Percentiles rank a stretch among this genome's conserved stretches.
These are phyloP conservation scores for Parascedosporium putredinis DNA, from an alignment of 2,329 filamentous ascomycete genomes.

Conservation along the genomic window DNA sequence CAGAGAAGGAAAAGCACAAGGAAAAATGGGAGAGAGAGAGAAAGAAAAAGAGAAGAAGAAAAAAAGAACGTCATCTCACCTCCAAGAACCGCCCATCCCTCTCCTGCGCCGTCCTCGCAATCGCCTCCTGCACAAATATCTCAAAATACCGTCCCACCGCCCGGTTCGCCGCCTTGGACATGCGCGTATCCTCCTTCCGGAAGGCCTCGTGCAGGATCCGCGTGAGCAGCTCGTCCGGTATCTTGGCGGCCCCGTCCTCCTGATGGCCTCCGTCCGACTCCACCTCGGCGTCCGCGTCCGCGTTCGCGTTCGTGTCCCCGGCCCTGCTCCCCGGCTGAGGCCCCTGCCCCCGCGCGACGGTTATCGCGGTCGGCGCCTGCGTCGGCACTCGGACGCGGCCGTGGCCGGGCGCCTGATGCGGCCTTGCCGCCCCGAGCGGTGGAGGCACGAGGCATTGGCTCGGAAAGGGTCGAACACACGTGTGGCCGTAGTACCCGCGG, in stretches of 20 bases:
- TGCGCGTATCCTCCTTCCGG: conserved; percentile 56
- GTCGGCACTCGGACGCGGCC: conserved; percentile 11
- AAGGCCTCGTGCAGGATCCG: conserved; percentile 74
- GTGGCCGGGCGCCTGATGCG: neutral
- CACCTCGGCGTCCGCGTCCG: conserved; percentile 13
- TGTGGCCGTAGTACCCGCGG: too few relatives aligned
- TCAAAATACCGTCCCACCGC: conserved; percentile 80
- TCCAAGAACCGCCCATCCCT: conserved; percentile 62
- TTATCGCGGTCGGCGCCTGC: conserved; percentile 12
- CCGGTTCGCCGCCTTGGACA: conserved; percentile 66
- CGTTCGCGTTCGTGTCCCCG: neutral
- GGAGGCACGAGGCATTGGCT: neutral
- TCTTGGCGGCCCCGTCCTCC: conserved; percentile 27
- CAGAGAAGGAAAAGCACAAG: too few relatives aligned
- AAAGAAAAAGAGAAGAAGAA: neutral
- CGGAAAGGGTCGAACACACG: too few relatives aligned
- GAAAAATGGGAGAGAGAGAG: neutral
- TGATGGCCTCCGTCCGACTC: conserved; percentile 15
- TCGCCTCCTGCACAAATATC: conserved; percentile 79
- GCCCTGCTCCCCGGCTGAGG: too few relatives aligned
- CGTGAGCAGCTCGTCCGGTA: conserved; percentile 66
- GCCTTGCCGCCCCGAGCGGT: neutral
- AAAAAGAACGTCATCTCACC: conserved; percentile 34
- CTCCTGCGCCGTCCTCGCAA: conserved; percentile 67
- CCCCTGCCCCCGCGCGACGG: neutral